These are phyloP conservation scores for Fusarium coffeatum DNA, from an alignment of 2,329 filamentous ascomycete genomes.

Conservation along the genomic window DNA sequence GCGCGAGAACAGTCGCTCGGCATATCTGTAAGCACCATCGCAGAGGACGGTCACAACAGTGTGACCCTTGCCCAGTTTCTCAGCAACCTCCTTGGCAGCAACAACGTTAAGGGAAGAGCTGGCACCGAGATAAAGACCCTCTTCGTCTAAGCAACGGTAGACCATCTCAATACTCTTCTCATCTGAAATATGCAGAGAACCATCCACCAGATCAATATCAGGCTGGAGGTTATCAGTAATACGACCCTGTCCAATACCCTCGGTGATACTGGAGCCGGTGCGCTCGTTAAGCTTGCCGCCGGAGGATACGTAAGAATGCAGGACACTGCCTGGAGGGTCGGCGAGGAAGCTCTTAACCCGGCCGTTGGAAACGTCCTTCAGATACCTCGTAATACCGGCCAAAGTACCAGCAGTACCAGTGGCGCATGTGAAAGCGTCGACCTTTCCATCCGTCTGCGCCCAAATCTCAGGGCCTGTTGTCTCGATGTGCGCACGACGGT, in stretches of 20 bases:
- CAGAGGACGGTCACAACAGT: conserved; percentile 95
- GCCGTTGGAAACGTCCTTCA: conserved; percentile 85
- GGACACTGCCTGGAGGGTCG: conserved; percentile 91
- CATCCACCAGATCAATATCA: conserved; percentile 87
- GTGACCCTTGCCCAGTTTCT: conserved; percentile 87
- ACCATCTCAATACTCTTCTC: conserved; percentile 98
- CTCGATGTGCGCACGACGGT: conserved; percentile 93
- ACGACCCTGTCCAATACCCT: conserved; percentile 96
- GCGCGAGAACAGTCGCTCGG: conserved; percentile 89
- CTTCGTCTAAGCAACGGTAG: conserved; percentile 94
- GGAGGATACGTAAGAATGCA: conserved; percentile 90
- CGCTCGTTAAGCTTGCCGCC: conserved; percentile 87
- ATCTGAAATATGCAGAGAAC: conserved; percentile 84
- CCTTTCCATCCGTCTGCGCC: conserved; percentile 84
- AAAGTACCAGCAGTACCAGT: conserved; percentile 94
- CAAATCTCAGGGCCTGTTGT: conserved; percentile 98
- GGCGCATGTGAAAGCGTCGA: conserved; percentile 95
- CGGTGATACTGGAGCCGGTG: conserved; percentile 88
- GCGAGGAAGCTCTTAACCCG: conserved; percentile 89
- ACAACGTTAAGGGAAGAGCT: conserved; percentile 96
- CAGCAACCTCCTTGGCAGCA: conserved; percentile 91
- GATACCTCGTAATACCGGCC: conserved; percentile 86
- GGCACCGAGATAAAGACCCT: conserved; percentile 93
- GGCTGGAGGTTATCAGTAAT: conserved; percentile 94
- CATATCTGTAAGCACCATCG: conserved; percentile 97